Evolutionary conservation across 306 rosid genomes (phyloP).

Genomic region (Cucurbita moschata): DNA sequence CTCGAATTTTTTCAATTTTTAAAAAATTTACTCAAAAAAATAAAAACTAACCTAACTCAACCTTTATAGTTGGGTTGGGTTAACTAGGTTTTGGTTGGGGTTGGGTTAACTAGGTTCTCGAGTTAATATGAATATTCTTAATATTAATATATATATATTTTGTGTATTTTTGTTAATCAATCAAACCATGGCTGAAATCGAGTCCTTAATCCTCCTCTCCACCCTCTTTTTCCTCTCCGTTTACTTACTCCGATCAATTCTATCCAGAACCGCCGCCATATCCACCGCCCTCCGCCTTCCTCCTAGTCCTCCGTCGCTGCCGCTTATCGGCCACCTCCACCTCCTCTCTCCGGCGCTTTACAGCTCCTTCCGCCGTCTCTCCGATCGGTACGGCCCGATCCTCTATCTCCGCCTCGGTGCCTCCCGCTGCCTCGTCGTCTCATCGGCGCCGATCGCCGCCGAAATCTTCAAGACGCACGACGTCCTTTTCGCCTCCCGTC

Average conservation of each 20-base stretch:
- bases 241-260: slow-evolving; percentile 1
- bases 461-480: slow-evolving; percentile 55
- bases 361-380: slow-evolving; percentile 40
- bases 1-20: too few relatives aligned
- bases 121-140: too few relatives aligned
- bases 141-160: too few relatives aligned
- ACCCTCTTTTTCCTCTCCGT: slow-evolving; percentile 2
- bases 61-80: too few relatives aligned
- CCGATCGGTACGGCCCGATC: slow-evolving; percentile 40
- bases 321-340: slow-evolving; percentile 35
- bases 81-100: too few relatives aligned
- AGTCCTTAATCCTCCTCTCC: slow-evolving; percentile 7
- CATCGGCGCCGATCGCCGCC: slow-evolving; percentile 40
- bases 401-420: slow-evolving; percentile 46
- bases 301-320: slow-evolving; percentile 24
- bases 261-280: neutral
- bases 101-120: too few relatives aligned
- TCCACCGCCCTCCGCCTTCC: slow-evolving; percentile 9
- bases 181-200: neutral
- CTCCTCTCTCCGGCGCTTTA: slow-evolving; percentile 32
- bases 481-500: slow-evolving; percentile 34
- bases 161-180: too few relatives aligned
- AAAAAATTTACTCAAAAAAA: too few relatives aligned
- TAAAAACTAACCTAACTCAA: too few relatives aligned
- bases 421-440: slow-evolving; percentile 35